Evolutionary conservation across 306 rosid species (phyloP).

Genomic region (Rosa persica): DNA sequence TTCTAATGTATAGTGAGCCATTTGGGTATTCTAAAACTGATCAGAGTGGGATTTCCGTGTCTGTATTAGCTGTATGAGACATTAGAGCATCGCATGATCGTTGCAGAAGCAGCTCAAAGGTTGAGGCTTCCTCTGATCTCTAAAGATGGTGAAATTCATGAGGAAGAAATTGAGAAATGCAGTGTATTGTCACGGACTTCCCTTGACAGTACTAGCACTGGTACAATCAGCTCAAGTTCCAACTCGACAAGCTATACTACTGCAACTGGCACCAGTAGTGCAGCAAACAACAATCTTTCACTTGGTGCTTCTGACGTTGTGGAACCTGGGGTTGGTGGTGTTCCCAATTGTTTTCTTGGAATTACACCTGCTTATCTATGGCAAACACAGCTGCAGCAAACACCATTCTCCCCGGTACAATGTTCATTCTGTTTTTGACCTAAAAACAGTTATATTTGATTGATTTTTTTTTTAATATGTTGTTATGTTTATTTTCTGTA

Average conservation of each 20-base stretch:
- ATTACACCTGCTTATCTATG: constrained; percentile 86
- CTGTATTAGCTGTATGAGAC: constrained; percentile 71
- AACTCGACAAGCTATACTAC: constrained; percentile 63
- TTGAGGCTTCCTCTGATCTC: constrained; percentile 91
- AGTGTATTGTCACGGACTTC: constrained; percentile 74
- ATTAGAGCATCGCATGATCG: constrained; percentile 85
- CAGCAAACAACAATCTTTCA: constrained; percentile 40
- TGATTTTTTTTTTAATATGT: background rate
- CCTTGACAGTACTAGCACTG: constrained; percentile 64
- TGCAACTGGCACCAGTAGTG: constrained; percentile 50
- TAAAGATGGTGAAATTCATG: constrained; percentile 90
- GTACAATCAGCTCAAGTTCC: constrained; percentile 60
- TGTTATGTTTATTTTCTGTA: background rate
- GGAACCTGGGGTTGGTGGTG: constrained; percentile 91
- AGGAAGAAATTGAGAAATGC: constrained; percentile 85
- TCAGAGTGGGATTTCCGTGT: constrained; percentile 5
- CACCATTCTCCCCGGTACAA: constrained; percentile 65
- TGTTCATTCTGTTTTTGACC: background rate
- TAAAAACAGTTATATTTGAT: background rate
- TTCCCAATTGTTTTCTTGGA: constrained; percentile 90
- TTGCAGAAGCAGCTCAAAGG: constrained; percentile 95
- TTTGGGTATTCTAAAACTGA: background rate
- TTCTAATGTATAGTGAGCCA: background rate
- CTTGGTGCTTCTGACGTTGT: constrained; percentile 43
- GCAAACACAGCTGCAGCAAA: constrained; percentile 80